Percentiles rank a stretch among this genome's conserved stretches.
phyloP scores from a whole-genome alignment of 164 flowering plant genomes.

The Taxillus chinensis region DNA sequence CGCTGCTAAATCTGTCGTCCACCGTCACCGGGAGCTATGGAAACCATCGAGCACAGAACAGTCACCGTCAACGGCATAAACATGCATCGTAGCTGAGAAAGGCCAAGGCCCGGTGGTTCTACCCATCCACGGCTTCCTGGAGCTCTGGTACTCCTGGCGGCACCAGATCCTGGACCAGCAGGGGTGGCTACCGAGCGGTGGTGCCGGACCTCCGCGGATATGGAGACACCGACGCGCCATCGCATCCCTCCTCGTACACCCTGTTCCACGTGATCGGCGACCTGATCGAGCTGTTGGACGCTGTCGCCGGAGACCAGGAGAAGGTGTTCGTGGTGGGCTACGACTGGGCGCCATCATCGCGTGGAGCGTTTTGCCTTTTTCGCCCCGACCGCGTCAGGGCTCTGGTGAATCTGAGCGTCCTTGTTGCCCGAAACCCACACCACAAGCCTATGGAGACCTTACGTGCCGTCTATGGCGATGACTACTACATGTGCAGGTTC shows the following conservation, averaged over 20 bases:
- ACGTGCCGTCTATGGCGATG: constrained; percentile 46
- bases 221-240: constrained; percentile 51
- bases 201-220: constrained; percentile 45
- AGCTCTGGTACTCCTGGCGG: constrained; percentile 39
- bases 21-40: background rate
- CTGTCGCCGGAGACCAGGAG: constrained; percentile 25
- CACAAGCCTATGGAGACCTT: constrained; percentile 26
- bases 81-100: constrained; percentile 36
- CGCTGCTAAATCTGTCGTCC: no score
- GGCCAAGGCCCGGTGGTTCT: constrained; percentile 28
- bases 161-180: constrained; percentile 28
- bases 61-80: constrained; percentile 30
- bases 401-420: constrained; percentile 57
- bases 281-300: constrained; percentile 48
- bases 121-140: constrained; percentile 37
- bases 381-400: constrained; percentile 81
- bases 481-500: constrained; percentile 62
- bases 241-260: constrained; percentile 30
- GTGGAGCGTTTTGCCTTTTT: constrained; percentile 56
- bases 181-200: constrained; percentile 33
- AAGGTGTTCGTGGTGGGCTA: constrained; percentile 77
- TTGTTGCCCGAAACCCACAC: constrained; percentile 36
- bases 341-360: constrained; percentile 71
- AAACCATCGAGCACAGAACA: constrained; percentile 15
- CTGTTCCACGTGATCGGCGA: constrained; percentile 54